Percentiles rank a stretch among this genome's conserved stretches.
These are phyloP conservation scores for Mytilinidion resinicola DNA, from an alignment of 495 filamentous ascomycete genomes.

Conservation along the genomic window DNA sequence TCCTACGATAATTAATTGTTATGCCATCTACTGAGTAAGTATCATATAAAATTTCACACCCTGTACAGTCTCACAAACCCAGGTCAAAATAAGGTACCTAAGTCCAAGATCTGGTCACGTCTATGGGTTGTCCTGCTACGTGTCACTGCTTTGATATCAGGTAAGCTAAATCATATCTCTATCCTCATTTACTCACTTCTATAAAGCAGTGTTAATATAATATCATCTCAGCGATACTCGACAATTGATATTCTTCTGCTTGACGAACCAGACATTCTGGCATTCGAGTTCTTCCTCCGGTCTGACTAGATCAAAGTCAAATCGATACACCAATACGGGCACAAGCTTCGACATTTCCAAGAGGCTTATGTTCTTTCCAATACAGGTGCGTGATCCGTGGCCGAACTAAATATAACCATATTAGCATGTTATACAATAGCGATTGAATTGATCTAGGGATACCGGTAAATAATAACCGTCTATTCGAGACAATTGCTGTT, in stretches of 20 bases:
- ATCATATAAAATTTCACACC: no score
- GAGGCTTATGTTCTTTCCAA: constrained; percentile 20
- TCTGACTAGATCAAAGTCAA: constrained; percentile 17
- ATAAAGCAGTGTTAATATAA: no score
- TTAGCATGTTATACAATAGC: no score
- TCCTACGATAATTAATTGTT: no score
- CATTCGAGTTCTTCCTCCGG: neutral
- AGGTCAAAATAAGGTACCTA: no score
- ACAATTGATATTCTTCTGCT: constrained; percentile 10
- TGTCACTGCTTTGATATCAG: no score
- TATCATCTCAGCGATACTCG: neutral
- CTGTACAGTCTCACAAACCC: no score
- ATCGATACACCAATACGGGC: constrained; percentile 16
- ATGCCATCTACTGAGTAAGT: no score
- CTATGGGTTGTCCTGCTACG: no score
- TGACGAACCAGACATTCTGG: constrained; percentile 21
- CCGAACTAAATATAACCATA: constrained; percentile 14
- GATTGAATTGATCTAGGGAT: neutral
- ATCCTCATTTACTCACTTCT: no score
- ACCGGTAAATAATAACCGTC: constrained; percentile 10
- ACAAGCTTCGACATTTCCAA: constrained; percentile 26
- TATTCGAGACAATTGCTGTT: constrained; percentile 5
- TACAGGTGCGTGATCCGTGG: constrained; percentile 18
- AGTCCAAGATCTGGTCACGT: no score
- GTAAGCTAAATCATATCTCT: no score